A percentile compares a stretch with the other conserved stretches of the same genome.
phyloP scores from a whole-genome alignment of 2,329 filamentous ascomycete species.

The Tolypocladium pustulatum region DNA sequence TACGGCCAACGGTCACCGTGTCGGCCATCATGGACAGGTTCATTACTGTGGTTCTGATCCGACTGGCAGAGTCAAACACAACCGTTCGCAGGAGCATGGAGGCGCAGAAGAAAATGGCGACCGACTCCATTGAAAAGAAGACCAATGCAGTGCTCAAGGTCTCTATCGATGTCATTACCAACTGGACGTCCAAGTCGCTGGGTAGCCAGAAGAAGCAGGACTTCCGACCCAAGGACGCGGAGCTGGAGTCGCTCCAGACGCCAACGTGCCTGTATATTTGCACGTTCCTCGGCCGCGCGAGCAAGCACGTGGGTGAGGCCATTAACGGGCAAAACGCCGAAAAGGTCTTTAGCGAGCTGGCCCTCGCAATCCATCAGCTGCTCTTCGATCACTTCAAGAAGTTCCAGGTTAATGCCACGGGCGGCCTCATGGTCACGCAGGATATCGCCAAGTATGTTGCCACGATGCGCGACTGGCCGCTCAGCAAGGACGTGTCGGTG shows the following conservation, averaged over 20 bases:
- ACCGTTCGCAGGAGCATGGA: constrained; percentile 87
- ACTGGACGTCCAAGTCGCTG: constrained; percentile 66
- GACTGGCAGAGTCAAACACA: constrained; percentile 78
- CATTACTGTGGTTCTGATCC: constrained; percentile 80
- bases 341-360: constrained; percentile 74
- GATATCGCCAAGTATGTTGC: constrained; percentile 91
- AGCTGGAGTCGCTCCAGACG: constrained; percentile 73
- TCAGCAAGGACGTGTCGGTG: constrained; percentile 55
- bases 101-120: constrained; percentile 62
- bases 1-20: constrained; percentile 77
- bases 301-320: constrained; percentile 51
- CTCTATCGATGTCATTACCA: constrained; percentile 56
- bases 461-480: constrained; percentile 71
- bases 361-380: constrained; percentile 63
- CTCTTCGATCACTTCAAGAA: constrained; percentile 91
- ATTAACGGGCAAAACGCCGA: constrained; percentile 78
- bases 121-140: constrained; percentile 75
- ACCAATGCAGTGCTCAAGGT: constrained; percentile 51
- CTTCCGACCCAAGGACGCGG: constrained; percentile 77
- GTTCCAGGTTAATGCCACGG: constrained; percentile 85
- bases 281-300: constrained; percentile 64
- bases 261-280: constrained; percentile 73
- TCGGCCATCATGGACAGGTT: constrained; percentile 90
- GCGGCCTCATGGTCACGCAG: constrained; percentile 89
- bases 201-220: constrained; percentile 76